Percentiles rank a stretch among this genome's conserved stretches.
Conservation (phyloP, 495 filamentous ascomycete species). For the Podospora anserina region DNA sequence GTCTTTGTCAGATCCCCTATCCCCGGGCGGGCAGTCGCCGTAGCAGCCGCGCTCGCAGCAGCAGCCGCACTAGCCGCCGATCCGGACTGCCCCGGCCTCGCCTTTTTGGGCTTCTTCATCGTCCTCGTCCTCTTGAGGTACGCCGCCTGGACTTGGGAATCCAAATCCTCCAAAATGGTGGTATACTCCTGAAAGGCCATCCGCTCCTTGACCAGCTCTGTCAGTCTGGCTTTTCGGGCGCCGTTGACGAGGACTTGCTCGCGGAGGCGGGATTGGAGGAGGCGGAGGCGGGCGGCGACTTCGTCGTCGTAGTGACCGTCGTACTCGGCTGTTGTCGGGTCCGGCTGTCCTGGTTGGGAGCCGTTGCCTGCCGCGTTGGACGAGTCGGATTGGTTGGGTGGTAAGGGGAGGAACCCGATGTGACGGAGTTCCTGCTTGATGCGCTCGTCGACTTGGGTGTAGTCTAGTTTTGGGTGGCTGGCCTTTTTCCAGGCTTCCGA, state of each 20-base stretch:
- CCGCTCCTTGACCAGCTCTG: constrained; percentile 80
- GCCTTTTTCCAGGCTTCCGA: constrained; percentile 57
- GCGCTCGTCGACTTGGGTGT: constrained; percentile 80
- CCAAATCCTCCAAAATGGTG: constrained; percentile 95
- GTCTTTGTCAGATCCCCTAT: constrained; percentile 88
- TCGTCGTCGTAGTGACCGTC: constrained; percentile 92
- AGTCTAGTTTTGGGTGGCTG: constrained; percentile 67
- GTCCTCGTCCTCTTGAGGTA: constrained; percentile 96
- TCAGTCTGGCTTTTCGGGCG: constrained; percentile 78
- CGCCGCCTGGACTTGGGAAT: constrained; percentile 89
- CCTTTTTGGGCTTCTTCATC: constrained; percentile 89
- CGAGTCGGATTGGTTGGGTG: constrained; percentile 42
- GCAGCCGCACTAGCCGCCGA: constrained; percentile 54
- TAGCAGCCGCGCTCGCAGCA: constrained; percentile 43
- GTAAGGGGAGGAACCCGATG: constrained; percentile 78
- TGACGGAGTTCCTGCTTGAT: constrained; percentile 89
- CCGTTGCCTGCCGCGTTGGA: constrained; percentile 13
- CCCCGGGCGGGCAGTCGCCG: constrained; percentile 65
- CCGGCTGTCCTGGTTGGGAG: constrained; percentile 44
- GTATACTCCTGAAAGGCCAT: constrained; percentile 95
- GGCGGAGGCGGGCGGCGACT: constrained; percentile 80
- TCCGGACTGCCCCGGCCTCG: constrained; percentile 70
- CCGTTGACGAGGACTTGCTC: constrained; percentile 81
- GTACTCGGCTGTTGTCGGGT: constrained; percentile 55
- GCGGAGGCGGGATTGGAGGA: constrained; percentile 76